These are phyloP conservation scores for Lentinula aciculospora DNA, from an alignment of 768 basidiomycete species.

Conservation along the genomic window DNA sequence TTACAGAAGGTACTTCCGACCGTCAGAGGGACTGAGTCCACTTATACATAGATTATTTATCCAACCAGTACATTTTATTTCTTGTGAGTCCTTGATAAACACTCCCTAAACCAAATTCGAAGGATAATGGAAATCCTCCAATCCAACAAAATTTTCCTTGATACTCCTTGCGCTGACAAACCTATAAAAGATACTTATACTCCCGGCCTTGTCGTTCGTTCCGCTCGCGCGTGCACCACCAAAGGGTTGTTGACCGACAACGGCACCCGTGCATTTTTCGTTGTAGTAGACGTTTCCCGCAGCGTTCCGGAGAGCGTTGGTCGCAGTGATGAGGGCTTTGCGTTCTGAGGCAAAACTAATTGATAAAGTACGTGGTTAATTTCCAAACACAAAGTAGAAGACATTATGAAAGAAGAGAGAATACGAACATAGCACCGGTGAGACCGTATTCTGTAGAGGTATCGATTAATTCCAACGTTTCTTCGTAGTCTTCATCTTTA, in stretches of 20 bases:
- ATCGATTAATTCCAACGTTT: conserved; percentile 85
- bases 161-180: conserved; percentile 88
- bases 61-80: too few relatives aligned
- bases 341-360: conserved; percentile 80
- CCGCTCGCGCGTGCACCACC: conserved; percentile 91
- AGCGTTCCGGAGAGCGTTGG: conserved; percentile 80
- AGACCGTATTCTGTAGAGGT: conserved; percentile 82
- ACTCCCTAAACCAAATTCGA: conserved; percentile 65
- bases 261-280: conserved; percentile 97
- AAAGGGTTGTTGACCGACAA: conserved; percentile 97
- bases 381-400: too few relatives aligned
- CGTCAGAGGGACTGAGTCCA: too few relatives aligned
- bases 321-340: conserved; percentile 70
- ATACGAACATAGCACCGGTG: conserved; percentile 86
- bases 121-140: conserved; percentile 81
- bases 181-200: conserved; percentile 63
- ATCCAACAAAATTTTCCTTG: conserved; percentile 92
- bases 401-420: not conserved
- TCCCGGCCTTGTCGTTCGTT: conserved; percentile 97
- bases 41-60: too few relatives aligned
- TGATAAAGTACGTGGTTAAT: not conserved
- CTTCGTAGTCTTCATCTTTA: conserved; percentile 80
- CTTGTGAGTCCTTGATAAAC: too few relatives aligned
- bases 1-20: too few relatives aligned
- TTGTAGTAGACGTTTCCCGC: conserved; percentile 98